Percentiles rank a stretch among this genome's conserved stretches.
phyloP scores from a whole-genome alignment of 768 basidiomycete species.

The Lactarius sanguifluus region DNA sequence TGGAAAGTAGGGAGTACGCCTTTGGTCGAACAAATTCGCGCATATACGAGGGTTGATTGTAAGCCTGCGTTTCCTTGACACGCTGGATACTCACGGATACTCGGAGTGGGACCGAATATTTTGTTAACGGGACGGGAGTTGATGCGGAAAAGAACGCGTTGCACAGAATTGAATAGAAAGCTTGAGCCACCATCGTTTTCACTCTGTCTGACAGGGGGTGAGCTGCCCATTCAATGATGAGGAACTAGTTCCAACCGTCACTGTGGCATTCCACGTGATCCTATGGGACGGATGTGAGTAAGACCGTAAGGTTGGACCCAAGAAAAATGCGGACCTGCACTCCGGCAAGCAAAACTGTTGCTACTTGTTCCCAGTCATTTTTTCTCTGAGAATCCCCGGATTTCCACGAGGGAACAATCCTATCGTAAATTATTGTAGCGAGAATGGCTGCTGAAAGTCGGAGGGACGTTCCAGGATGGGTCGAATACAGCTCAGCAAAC shows the following conservation, averaged over 20 bases:
- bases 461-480: slow-evolving; percentile 23
- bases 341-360: slow-evolving; percentile 21
- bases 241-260: slow-evolving; percentile 14
- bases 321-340: slow-evolving; percentile 23
- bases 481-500: slow-evolving; percentile 22
- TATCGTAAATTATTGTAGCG: slow-evolving; percentile 22
- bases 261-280: slow-evolving; percentile 25
- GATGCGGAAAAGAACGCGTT: slow-evolving; percentile 23
- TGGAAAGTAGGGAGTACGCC: slow-evolving; percentile 25
- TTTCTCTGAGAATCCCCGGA: slow-evolving; percentile 1
- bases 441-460: slow-evolving; percentile 27
- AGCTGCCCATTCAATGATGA: not conserved
- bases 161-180: slow-evolving; percentile 27
- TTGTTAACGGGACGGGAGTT: slow-evolving; percentile 4
- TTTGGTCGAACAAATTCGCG: not conserved
- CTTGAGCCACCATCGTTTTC: slow-evolving; percentile 26
- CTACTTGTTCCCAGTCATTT: slow-evolving; percentile 27
- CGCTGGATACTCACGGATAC: slow-evolving; percentile 21
- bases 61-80: not conserved
- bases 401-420: slow-evolving; percentile 11
- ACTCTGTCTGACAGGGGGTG: slow-evolving; percentile 16
- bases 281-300: slow-evolving; percentile 4
- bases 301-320: not conserved
- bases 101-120: slow-evolving; percentile 21
- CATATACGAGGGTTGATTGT: not conserved